phyloP scores from a whole-genome alignment of 176 grass and related monocot genomes.

The Microstegium vimineum region DNA sequence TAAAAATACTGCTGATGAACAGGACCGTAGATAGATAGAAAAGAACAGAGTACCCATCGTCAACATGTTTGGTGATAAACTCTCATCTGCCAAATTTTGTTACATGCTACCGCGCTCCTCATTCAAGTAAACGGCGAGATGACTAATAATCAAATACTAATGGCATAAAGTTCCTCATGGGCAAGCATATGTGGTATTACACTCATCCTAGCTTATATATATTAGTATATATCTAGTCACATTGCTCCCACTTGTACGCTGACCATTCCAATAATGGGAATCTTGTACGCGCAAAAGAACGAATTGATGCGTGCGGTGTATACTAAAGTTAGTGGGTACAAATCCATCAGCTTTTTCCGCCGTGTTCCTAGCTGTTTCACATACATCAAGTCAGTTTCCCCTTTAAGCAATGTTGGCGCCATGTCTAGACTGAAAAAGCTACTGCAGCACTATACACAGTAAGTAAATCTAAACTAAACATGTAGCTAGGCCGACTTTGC shows the following conservation, averaged over 20 bases:
- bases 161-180: neutral
- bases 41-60: neutral
- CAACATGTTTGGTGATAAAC: neutral
- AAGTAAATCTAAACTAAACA: neutral
- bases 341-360: conserved; percentile 10
- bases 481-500: neutral
- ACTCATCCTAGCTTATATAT: neutral
- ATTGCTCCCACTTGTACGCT: neutral
- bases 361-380: conserved; percentile 16
- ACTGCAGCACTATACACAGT: neutral
- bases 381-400: neutral
- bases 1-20: no score
- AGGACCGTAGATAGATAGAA: neutral
- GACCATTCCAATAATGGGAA: conserved; percentile 12
- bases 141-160: neutral
- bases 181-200: neutral
- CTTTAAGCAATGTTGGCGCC: neutral
- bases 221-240: neutral
- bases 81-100: neutral
- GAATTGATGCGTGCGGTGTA: no score
- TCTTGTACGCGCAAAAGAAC: neutral
- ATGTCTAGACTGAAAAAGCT: neutral
- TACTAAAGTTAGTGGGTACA: conserved; percentile 28
- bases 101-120: neutral
- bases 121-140: neutral